Evolutionary conservation across 2,329 filamentous ascomycete genomes (phyloP), one percentile per base, ranked within the genome.

Genomic region (Simplicillium sp.): DNA sequence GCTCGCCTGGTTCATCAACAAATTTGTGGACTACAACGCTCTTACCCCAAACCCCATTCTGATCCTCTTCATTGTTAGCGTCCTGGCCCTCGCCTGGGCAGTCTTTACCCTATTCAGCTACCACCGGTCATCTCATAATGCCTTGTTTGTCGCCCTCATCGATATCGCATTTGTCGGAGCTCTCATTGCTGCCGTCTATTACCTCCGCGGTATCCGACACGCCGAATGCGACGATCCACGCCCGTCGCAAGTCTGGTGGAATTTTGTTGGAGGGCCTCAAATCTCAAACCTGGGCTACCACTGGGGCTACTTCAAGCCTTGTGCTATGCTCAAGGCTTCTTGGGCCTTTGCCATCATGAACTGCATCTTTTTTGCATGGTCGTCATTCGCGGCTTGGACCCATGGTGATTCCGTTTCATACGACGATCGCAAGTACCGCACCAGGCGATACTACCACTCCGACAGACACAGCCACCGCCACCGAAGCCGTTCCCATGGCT

Each of bases 311-410:
- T 72, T 86, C 61, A 90, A 90, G 71, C 77, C 79, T 5, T 97
- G 90, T 65, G 77, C 83, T 38, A 92, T 96, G 87, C 77, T 95
- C 55, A 97, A 96, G 75, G 84, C 89, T 1, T 75, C 71, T 50
- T 97, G 87, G 64, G 90, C 87, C 3, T 81, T 96, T 50, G 87
- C 77, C 37, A 96, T 97, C 60, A 94, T 96, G 73, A 86, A 92
- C 60, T 68, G 70, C 49, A 67, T 92, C 48, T 82, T 89, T 58
- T 95, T 94, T 65, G 81, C 83, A 59, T 68, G 83, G 55, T 92
- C 87, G 3, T 75, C 78, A 39, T 63, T 90, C 20, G 68, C 92
- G 34, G 87, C 88, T 18, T 74, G 68, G 48, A 58, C 70, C 49
- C 74, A 67, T 61, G 82, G 65, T 57, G 69, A 68, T 45, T 68